phyloP scores from a whole-genome alignment of 2,329 filamentous ascomycete genomes.

The Corinectria fuckeliana region DNA sequence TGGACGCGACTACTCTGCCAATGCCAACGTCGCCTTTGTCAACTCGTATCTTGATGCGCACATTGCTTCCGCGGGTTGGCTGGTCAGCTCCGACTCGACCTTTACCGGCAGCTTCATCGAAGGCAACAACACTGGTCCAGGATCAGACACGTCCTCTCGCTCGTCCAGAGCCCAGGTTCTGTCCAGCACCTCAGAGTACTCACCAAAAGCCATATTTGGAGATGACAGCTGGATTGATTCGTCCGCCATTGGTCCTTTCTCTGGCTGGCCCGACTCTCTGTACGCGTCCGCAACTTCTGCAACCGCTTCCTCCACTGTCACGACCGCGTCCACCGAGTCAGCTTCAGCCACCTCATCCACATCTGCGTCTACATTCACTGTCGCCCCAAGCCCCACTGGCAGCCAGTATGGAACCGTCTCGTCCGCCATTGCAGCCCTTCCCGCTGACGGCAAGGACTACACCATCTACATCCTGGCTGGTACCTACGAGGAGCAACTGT shows the following conservation, averaged over 20 bases:
- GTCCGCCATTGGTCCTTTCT: constrained; percentile 37
- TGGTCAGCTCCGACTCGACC: constrained; percentile 29
- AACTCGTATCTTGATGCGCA: constrained; percentile 41
- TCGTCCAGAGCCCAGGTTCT: constrained; percentile 30
- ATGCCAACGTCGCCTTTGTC: constrained; percentile 37
- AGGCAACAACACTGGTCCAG: constrained; percentile 43
- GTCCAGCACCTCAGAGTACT: constrained; percentile 58
- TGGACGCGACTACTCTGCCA: constrained; percentile 37
- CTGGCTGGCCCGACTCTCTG: constrained; percentile 38
- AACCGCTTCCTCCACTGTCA: not conserved
- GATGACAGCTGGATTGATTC: constrained; percentile 43
- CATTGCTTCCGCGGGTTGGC: constrained; percentile 37
- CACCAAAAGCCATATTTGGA: constrained; percentile 44
- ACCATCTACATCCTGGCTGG: constrained; percentile 35
- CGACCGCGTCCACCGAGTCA: not conserved
- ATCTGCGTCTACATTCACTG: constrained; percentile 20
- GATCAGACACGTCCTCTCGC: constrained; percentile 33
- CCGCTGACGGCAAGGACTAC: constrained; percentile 28
- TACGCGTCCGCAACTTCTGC: constrained; percentile 19
- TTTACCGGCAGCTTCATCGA: constrained; percentile 40
- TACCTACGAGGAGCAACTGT: constrained; percentile 32
- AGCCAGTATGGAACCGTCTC: constrained; percentile 50
- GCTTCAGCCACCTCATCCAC: constrained; percentile 14
- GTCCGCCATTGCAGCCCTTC: constrained; percentile 51
- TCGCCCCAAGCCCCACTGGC: constrained; percentile 44